Base-by-base conservation (phyloP, 306 rosid genomes). In the Casuarina cunninghamiana region DNA sequence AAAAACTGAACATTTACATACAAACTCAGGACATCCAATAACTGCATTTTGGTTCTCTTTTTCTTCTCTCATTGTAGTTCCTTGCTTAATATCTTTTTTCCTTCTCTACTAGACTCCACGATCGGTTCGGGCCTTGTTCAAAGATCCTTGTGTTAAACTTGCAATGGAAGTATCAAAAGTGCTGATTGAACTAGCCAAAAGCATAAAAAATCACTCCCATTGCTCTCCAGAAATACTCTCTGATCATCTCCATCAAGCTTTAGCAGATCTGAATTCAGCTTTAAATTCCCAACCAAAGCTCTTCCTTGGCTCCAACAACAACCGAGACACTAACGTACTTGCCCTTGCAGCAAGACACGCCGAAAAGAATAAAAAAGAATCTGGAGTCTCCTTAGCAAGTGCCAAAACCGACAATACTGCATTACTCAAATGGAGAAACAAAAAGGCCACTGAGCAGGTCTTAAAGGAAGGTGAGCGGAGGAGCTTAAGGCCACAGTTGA, bases 221-320 rank as follows among this genome's bases (percentile, higher is more conserved):
- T 93, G 96, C 89, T 93, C 99, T 1, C 97, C 96, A 0, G 99
- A 88, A 80, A 90, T 95, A 65, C 97, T 95, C 74, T 93, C 97
- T 0, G 97, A 95, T 71, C 97, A 91, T 84, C 99, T 95, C 51
- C 93, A 95, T 26, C 93, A 95, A 78, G 99, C 99, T 58, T 57
- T 95, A 46, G 89, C 88, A 67, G 99, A 95, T 80, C 91, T 95
- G 5, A 91, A 93, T 89, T 81, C 77, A 3, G 97, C 99, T 69
- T 87, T 93, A 67, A 93, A 91, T 76, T 93, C 99, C 13, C 99
- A 95, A 69, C 99, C 99, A 44, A 89, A 94, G 53, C 96, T 95
- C 68, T 92, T 95, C 88, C 87, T 95, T n/a, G 98, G 97, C 65
- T 66, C 96, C 53, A 88, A 90, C 53, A 82, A 84, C 53, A 87